Percentiles rank a stretch among this genome's conserved stretches.
Evolutionary conservation across 2,329 filamentous ascomycete species (phyloP).

Genomic region (Colletotrichum camelliae): DNA sequence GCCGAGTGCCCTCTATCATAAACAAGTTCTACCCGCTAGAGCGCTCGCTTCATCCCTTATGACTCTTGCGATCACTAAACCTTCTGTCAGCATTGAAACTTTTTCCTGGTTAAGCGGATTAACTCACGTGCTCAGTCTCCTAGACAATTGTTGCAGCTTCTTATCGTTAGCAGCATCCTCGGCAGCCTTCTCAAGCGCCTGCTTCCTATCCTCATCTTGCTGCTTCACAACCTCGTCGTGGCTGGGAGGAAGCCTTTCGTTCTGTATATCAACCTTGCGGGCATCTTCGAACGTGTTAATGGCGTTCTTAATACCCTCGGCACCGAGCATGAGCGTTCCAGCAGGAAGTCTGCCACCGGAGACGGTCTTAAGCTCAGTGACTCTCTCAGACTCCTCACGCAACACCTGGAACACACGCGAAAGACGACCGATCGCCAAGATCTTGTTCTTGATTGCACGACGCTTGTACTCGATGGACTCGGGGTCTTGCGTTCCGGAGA

Average conservation of each 20-base stretch:
- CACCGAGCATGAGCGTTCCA: conserved; percentile 96
- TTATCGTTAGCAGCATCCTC: conserved; percentile 92
- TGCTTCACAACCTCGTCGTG: conserved; percentile 89
- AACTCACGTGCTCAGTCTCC: conserved; percentile 95
- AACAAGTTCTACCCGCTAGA: neutral
- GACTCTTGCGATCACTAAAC: conserved; percentile 37
- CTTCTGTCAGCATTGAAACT: neutral
- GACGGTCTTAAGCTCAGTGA: conserved; percentile 97
- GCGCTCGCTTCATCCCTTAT: conserved; percentile 8
- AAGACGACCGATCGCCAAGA: conserved; percentile 92
- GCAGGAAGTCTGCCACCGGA: conserved; percentile 91
- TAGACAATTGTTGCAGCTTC: conserved; percentile 83
- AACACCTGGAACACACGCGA: conserved; percentile 98
- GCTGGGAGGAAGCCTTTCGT: conserved; percentile 90
- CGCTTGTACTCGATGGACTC: conserved; percentile 94
- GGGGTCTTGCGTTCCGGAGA: conserved; percentile 66
- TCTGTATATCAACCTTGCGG: conserved; percentile 94
- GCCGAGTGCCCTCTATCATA: conserved; percentile 8
- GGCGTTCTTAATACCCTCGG: conserved; percentile 97
- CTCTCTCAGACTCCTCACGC: conserved; percentile 94
- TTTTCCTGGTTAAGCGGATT: neutral
- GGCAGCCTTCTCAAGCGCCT: conserved; percentile 84
- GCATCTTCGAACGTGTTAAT: conserved; percentile 98
- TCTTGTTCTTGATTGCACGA: conserved; percentile 99
- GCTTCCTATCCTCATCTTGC: conserved; percentile 79